Base-by-base conservation (phyloP, 2,329 filamentous ascomycete species). In the Boeremia lycopersici region DNA sequence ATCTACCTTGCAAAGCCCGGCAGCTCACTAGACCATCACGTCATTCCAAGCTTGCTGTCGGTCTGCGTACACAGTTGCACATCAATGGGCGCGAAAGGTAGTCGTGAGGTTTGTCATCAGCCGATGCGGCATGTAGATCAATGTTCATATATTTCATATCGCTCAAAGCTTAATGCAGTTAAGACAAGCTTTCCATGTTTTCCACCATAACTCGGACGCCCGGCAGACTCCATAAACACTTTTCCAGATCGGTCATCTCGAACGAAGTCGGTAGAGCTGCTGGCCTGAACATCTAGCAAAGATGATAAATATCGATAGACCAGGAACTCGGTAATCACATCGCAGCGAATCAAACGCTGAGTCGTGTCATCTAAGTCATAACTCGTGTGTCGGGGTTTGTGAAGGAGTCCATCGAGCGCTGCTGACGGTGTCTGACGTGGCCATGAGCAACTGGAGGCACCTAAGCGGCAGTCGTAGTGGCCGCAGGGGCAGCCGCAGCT, bases 401-500 rank as follows among this genome's bases (percentile, higher is more conserved):
- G 49, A 53, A 46, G 40, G 40, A 49, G 41, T 53, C 48, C 35
- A 53, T 53, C 28, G 54, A 49, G 38, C 35, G 44, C 41, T 57
- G 54, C 40, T 61, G 40, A 35, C 35, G 54, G 45, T 61, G 55
- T 59, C 49, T 48, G 55, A 63, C 62, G 56, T 57, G 58, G 45
- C 44, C 53, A 57, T 57, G 64, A 49, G 60, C 58, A 50, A 65
- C 60, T 46, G 65, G 57, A 42, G 62, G 58, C 57, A 67, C 65
- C 68, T 75, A 74, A 65, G 71, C 70, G 49, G 69, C 62, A 57
- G 66, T 59, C 42, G 67, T 60, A 33, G 69, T 67, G 39, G 68
- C 68, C 49, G 69, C 61, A 38, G 69, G 61, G 48, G 63, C 56
- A 9, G 35, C 36, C 11, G 40, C 40, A 39, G 69, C 60, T 48